A percentile compares a stretch with the other conserved stretches of the same genome.
Conservation (phyloP, 2,329 filamentous ascomycete genomes). For the Cryphonectria japonica region DNA sequence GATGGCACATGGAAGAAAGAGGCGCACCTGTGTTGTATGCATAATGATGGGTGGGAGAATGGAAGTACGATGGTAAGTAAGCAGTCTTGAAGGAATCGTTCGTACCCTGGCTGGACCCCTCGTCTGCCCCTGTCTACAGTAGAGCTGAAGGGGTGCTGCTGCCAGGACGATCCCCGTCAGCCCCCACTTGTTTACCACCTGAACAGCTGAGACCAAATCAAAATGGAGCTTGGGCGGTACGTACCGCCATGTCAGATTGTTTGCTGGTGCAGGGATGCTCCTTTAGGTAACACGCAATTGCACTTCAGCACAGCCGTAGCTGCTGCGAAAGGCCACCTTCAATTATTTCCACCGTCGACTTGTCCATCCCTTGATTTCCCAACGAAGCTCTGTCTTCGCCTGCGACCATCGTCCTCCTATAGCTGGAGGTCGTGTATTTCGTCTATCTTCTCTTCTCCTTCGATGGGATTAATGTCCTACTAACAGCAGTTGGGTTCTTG, state of each 20-base stretch:
- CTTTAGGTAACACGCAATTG: slow-evolving; percentile 9
- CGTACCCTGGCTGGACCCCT: neutral
- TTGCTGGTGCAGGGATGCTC: slow-evolving; percentile 9
- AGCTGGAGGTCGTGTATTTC: slow-evolving; percentile 11
- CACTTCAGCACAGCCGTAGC: slow-evolving; percentile 5
- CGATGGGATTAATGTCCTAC: slow-evolving; percentile 19
- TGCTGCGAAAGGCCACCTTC: slow-evolving; percentile 28
- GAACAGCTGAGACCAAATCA: neutral
- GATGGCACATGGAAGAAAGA: neutral
- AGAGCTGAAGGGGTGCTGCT: neutral
- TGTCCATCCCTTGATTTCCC: slow-evolving; percentile 25
- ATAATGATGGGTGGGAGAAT: neutral
- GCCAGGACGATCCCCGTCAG: neutral
- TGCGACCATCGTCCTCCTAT: slow-evolving; percentile 11
- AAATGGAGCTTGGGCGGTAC: neutral
- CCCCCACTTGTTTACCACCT: neutral
- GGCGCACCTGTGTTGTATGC: neutral
- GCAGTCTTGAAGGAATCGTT: neutral
- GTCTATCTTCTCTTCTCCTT: slow-evolving; percentile 6
- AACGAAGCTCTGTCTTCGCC: slow-evolving; percentile 26
- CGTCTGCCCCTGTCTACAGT: neutral
- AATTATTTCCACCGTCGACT: slow-evolving; percentile 22
- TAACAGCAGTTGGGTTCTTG: slow-evolving; percentile 20
- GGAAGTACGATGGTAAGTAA: too few species aligned
- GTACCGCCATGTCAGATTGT: slow-evolving; percentile 10